Base-by-base conservation (phyloP, 2,329 filamentous ascomycete genomes). In the Chalara sp. region DNA sequence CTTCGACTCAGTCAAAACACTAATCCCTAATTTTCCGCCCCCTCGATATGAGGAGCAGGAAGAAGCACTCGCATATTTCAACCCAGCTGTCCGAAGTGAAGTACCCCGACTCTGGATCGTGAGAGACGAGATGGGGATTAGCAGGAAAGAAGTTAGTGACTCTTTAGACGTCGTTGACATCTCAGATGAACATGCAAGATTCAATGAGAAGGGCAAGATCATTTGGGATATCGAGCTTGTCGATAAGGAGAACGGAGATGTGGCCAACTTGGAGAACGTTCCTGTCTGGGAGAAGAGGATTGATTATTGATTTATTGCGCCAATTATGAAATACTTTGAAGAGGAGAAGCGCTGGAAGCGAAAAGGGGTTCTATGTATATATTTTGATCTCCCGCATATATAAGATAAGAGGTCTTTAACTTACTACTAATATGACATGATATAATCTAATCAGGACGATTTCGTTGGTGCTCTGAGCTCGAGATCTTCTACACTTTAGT, bases 31-130 rank as follows among this genome's bases (percentile, higher is more conserved):
- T 32, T 49, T 51, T 44, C 28, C 70, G 2, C 69, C 76, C 4
- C 77, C 81, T 47, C 63, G 74, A 0, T 91, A 93, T 65, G 63
- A 77, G 0, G 72, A 75, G 0, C 76, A 84, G 49, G 72, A 81
- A 2, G 79, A 85, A 64, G 72, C 75, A 6, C 73, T 84, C 46
- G 90, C 87, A 0, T 92, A 88, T 69, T 80, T 80, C 67, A 81
- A 90, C 55, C 88, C 89, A 0, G 77, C 83, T 0, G 75, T 92
- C 63, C 78, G 67, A 30, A 73, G 78, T 55, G 56, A 74, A 57
- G 68, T 79, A 1, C 87, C 87, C 1, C 70, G 86, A 13, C 72
- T 95, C 13, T 96, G 90, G 90, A 87, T 95, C 50, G 88, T 88
- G 0, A 74, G 79, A 47, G 90, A 96, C 61, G 69, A 77, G 5